Base-by-base conservation (phyloP, 495 filamentous ascomycete genomes). In the Aspergillus avenaceus region DNA sequence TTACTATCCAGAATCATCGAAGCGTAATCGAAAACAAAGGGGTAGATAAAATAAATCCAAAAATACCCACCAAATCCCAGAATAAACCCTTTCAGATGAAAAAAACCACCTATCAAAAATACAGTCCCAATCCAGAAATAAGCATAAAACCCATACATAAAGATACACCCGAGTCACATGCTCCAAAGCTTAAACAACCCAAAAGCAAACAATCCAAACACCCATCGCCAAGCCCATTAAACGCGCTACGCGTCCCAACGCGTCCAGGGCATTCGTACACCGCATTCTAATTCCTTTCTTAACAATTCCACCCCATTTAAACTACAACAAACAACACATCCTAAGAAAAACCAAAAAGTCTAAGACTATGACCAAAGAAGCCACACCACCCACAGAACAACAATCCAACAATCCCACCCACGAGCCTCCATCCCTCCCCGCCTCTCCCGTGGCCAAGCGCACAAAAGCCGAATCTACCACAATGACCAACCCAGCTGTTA, bases 391-490 rank as follows among this genome's bases (percentile, higher is more conserved):
- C 49, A 64, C 55, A 63, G 32, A 52, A 22, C 43, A 41, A 42
- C 60, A 49, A 41, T 26, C 55, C 18, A 49, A 59, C 44, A 36
- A 59, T 22, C 47, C 44, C 49, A 55, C 56, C 43, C 77, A 71
- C 66, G 69, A 80, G 65, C 71, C 75, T 12, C 78, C 80, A 47
- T 82, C 79, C 37, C 71, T 82, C 43, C 79, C 82, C 43, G 62
- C 74, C 55, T 85, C 82, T 13, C 84, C 84, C 9, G 72, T 83
- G 45, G 70, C 83, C n/a, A 87, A 87, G 72, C 80, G 83, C 42
- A 76, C 79, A 24, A 84, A 84, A 59, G 59, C 12, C 11, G 34
- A 38, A 19, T 1, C 11, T 1, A 2, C 34, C 14, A 38, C 55
- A 52, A 56, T 52, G 55, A 55, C 59, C 45, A 57, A 47, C 59